Percentiles rank a stretch among this genome's conserved stretches.
Evolutionary conservation across 441 rosid genomes (phyloP).

Genomic region (Euphorbia celastroides): DNA sequence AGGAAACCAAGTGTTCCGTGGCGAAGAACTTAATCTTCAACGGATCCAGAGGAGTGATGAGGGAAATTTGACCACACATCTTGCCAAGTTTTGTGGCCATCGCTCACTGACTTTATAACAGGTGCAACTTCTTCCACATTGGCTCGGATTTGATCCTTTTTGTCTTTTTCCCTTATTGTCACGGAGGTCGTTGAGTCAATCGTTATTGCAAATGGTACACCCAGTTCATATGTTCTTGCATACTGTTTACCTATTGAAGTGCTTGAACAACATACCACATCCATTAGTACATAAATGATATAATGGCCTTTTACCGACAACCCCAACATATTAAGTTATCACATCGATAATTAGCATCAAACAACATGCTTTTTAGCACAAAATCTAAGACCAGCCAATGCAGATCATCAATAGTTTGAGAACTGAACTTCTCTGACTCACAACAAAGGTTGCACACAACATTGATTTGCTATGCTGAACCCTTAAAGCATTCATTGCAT

Average conservation of each 20-base stretch:
- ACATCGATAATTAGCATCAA: background rate
- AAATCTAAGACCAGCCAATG: background rate
- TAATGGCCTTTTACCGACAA: background rate
- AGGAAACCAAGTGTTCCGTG: background rate
- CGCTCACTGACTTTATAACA: constrained; percentile 46
- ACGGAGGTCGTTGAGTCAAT: constrained; percentile 52
- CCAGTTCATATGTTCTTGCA: constrained; percentile 73
- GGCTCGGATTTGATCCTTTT: constrained; percentile 72
- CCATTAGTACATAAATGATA: background rate
- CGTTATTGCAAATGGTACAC: constrained; percentile 73
- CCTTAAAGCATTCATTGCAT: too few species aligned
- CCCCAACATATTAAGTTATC: background rate
- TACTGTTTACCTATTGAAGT: constrained; percentile 75
- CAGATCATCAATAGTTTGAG: background rate
- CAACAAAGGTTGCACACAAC: too few species aligned
- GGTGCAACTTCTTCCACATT: constrained; percentile 42
- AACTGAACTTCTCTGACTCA: background rate
- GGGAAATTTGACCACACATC: constrained; percentile 50
- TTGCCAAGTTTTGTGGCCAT: constrained; percentile 57
- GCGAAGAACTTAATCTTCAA: constrained; percentile 28
- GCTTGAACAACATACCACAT: constrained; percentile 28
- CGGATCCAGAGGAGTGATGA: constrained; percentile 45
- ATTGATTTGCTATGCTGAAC: too few species aligned
- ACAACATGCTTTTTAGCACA: background rate
- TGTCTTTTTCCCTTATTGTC: constrained; percentile 70